Percentiles rank a stretch among this genome's conserved stretches.
Conservation (phyloP, 2,329 filamentous ascomycete species). For the Colletotrichum paranaense region DNA sequence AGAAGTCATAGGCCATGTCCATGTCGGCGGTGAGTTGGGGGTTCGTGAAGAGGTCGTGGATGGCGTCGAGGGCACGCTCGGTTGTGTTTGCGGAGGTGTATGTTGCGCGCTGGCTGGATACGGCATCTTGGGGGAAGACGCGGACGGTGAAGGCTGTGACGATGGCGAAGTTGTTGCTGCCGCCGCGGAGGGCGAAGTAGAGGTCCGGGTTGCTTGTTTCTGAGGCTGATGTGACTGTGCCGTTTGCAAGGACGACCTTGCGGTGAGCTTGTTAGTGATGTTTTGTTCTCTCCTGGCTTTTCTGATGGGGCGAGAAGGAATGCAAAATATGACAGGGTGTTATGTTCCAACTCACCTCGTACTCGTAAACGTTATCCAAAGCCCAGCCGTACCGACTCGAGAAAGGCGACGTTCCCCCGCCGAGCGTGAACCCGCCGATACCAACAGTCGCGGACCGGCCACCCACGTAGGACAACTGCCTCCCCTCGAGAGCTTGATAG, state of each 20-base stretch:
- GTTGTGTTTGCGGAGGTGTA: background rate
- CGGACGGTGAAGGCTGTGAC: constrained; percentile 57
- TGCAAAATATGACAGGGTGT: background rate
- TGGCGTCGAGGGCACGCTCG: background rate
- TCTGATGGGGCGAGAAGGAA: no score
- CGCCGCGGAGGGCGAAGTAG: constrained; percentile 67
- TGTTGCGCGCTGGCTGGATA: background rate
- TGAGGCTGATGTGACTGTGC: constrained; percentile 54
- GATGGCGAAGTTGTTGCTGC: constrained; percentile 67
- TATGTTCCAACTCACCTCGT: constrained; percentile 21
- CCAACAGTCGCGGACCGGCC: constrained; percentile 31
- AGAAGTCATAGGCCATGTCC: background rate
- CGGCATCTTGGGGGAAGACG: background rate
- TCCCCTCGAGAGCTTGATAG: constrained; percentile 39
- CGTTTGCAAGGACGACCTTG: constrained; percentile 55
- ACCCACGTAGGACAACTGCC: constrained; percentile 32
- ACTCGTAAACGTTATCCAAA: constrained; percentile 39
- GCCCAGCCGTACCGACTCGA: constrained; percentile 41
- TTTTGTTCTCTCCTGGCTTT: no score
- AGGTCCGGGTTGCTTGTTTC: constrained; percentile 58
- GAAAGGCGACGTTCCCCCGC: constrained; percentile 46
- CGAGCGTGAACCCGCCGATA: constrained; percentile 34
- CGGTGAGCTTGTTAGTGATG: no score
- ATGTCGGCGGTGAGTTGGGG: background rate
- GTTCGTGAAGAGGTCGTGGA: background rate